These are phyloP conservation scores for Salix brachista DNA, from an alignment of 345 rosid species.

Conservation along the genomic window DNA sequence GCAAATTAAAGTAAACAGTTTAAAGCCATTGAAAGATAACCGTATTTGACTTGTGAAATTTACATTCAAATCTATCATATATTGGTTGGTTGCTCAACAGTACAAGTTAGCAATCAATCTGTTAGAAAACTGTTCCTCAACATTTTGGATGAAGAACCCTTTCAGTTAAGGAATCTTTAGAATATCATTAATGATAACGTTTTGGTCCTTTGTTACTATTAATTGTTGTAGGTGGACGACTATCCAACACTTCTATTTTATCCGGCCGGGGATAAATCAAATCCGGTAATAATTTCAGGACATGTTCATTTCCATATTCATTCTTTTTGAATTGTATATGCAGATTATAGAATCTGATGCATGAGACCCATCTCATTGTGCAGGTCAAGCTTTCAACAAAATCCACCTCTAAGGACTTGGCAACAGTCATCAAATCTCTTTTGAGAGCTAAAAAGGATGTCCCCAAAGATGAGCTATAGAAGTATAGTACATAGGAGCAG, in stretches of 20 bases:
- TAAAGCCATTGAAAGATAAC: background rate
- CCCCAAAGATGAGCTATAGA: conserved; percentile 59
- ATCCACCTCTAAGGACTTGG: conserved; percentile 53
- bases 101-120: background rate
- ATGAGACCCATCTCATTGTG: background rate
- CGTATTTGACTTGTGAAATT: background rate
- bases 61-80: background rate
- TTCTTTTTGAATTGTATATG: background rate
- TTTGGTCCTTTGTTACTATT: background rate
- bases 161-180: background rate
- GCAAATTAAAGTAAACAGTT: background rate
- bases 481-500: background rate
- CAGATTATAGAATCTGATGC: conserved; percentile 12
- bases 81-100: background rate
- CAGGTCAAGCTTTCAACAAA: conserved; percentile 64
- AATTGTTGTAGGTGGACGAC: conserved; percentile 52
- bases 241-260: conserved; percentile 65
- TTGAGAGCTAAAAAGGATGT: conserved; percentile 38
- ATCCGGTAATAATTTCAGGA: conserved; percentile 23
- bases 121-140: background rate
- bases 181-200: background rate
- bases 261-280: conserved; percentile 54
- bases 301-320: background rate
- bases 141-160: background rate
- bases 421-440: conserved; percentile 41